A percentile compares a stretch with the other conserved stretches of the same genome.
Conservation (phyloP, 164 flowering plant genomes). For the Vitis vinifera region DNA sequence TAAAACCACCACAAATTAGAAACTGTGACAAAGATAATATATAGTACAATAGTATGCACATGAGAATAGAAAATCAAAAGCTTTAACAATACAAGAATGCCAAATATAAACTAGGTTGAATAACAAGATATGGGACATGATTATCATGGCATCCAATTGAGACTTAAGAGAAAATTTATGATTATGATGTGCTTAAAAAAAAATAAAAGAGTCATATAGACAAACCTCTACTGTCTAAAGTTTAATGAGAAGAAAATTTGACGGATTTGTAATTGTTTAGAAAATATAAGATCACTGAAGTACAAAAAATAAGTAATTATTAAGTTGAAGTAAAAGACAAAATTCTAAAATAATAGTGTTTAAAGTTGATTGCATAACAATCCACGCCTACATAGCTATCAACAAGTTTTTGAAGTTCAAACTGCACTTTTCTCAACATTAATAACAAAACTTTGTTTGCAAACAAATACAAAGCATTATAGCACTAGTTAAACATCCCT, state of each 20-base stretch:
- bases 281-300: slow-evolving; percentile 62
- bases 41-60: background rate
- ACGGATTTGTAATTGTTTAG: slow-evolving; percentile 64
- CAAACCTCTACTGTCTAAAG: slow-evolving; percentile 77
- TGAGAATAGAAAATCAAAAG: background rate
- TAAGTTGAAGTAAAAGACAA: background rate
- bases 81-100: background rate
- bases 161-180: too few species aligned
- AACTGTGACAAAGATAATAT: too few species aligned
- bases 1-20: too few species aligned
- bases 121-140: too few species aligned
- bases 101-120: too few species aligned
- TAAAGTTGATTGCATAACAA: background rate
- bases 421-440: slow-evolving; percentile 62
- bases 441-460: slow-evolving; percentile 44
- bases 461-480: slow-evolving; percentile 2
- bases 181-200: background rate
- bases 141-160: too few species aligned
- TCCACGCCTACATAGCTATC: slow-evolving; percentile 61
- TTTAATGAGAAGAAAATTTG: slow-evolving; percentile 75
- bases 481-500: background rate
- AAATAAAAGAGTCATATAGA: slow-evolving; percentile 2
- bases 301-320: slow-evolving; percentile 5
- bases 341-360: background rate
- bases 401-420: slow-evolving; percentile 71